A percentile compares a stretch with the other conserved stretches of the same genome.
phyloP scores from a whole-genome alignment of 306 rosid genomes.

The Cucumis sativus region DNA sequence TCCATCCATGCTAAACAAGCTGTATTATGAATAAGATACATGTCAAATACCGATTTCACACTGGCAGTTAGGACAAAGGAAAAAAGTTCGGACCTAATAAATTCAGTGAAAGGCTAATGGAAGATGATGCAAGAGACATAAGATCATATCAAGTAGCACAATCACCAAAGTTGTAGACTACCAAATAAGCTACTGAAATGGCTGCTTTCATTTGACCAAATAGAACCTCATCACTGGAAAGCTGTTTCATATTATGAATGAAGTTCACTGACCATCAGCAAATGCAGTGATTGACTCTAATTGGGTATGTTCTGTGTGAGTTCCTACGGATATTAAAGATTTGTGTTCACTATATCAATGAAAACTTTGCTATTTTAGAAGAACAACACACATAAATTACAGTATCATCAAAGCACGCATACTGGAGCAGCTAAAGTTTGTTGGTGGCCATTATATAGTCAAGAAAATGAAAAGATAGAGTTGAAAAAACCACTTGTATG shows the following conservation, averaged over 20 bases:
- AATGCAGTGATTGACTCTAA: neutral
- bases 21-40: constrained; percentile 21
- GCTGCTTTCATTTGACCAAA: neutral
- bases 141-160: neutral
- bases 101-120: neutral
- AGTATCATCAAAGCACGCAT: neutral
- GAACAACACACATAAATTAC: neutral
- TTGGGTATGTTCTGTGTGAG: neutral
- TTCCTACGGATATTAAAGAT: neutral
- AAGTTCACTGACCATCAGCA: neutral
- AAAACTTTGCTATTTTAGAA: neutral
- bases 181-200: neutral
- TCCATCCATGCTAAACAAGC: constrained; percentile 99
- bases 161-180: neutral
- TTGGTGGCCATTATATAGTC: neutral
- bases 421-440: neutral
- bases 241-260: neutral
- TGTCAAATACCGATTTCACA: neutral
- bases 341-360: neutral
- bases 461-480: neutral
- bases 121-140: neutral
- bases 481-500: neutral
- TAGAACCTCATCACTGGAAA: neutral
- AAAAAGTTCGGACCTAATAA: neutral
- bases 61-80: neutral